Conservation (phyloP, 306 rosid genomes). For the Trifolium subterraneum region DNA sequence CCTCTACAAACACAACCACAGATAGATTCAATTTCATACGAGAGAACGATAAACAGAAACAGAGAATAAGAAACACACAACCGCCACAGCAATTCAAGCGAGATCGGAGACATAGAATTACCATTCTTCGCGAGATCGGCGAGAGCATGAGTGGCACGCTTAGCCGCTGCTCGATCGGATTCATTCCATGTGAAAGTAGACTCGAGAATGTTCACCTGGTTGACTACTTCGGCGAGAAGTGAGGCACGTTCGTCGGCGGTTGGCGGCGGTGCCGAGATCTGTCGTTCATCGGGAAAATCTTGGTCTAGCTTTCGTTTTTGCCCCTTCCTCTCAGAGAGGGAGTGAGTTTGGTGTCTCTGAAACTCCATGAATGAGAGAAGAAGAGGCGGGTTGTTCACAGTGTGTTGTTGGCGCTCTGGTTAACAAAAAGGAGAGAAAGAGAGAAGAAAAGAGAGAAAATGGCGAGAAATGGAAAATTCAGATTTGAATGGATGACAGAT, state of each 20-base stretch:
- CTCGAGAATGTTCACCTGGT: conserved; percentile 73
- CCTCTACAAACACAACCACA: conserved; percentile 68
- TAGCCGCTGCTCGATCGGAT: conserved; percentile 83
- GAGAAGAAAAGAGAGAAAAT: conserved; percentile 25
- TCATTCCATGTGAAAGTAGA: conserved; percentile 82
- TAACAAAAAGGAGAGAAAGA: conserved; percentile 28
- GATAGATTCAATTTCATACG: conserved; percentile 11
- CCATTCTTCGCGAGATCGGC: conserved; percentile 98
- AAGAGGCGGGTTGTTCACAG: conserved; percentile 37
- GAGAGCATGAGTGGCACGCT: conserved; percentile 95
- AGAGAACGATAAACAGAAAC: conserved; percentile 17
- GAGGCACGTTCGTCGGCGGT: conserved; percentile 69
- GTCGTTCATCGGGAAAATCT: conserved; percentile 63
- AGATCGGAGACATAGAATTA: conserved; percentile 55
- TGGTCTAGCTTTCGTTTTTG: conserved; percentile 93
- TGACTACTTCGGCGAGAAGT: conserved; percentile 63
- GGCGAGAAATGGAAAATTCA: conserved; percentile 43
- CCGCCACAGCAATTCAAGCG: conserved; percentile 36
- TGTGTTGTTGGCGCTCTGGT: conserved; percentile 40
- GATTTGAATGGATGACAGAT: conserved; percentile 49
- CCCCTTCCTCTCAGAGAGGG: conserved; percentile 83
- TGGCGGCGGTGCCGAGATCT: conserved; percentile 68
- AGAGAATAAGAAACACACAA: conserved; percentile 19
- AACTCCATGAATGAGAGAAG: conserved; percentile 68
- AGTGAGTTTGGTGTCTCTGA: conserved; percentile 66